These are phyloP conservation scores for Suhomyces choctaworum DNA, from an alignment of 1,139 yeast species.

Conservation along the genomic window DNA sequence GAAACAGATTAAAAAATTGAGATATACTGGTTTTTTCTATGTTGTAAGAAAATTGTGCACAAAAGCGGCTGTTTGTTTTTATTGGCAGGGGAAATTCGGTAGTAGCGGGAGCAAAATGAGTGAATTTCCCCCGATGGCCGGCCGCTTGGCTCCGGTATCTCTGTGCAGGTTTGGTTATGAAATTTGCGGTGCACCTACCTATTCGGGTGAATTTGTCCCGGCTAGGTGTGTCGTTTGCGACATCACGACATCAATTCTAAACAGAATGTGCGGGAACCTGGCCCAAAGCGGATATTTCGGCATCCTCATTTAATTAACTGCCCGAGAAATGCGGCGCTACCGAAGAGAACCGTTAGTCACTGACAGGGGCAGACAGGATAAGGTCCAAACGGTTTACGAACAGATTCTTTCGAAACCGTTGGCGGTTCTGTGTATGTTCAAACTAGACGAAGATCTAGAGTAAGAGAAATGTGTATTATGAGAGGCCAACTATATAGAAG, in stretches of 20 bases:
- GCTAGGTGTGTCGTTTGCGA: conserved; percentile 4
- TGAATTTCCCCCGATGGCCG: conserved; percentile 6
- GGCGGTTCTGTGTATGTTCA: too few relatives aligned
- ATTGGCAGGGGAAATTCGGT: conserved; percentile 13
- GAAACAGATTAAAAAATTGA: conserved; percentile 5
- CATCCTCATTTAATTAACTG: too few relatives aligned
- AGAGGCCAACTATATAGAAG: conserved; percentile 9
- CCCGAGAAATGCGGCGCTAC: too few relatives aligned
- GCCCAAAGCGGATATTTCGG: conserved; percentile 1
- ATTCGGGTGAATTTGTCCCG: conserved; percentile 2
- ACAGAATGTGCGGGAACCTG: conserved; percentile 1
- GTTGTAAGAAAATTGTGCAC: conserved; percentile 3
- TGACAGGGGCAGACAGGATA: too few relatives aligned
- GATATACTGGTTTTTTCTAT: too few relatives aligned
- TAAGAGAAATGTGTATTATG: conserved; percentile 6
- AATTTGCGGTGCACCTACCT: too few relatives aligned
- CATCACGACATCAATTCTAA: conserved; percentile 2
- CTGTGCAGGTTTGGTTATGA: conserved; percentile 8
- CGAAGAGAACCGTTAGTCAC: too few relatives aligned
- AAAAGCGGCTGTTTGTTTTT: conserved; percentile 11
- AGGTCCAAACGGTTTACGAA: too few relatives aligned
- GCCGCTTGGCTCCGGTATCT: not conserved
- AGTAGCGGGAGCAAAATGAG: conserved; percentile 8
- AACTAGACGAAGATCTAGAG: too few relatives aligned
- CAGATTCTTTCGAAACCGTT: too few relatives aligned